Base-by-base conservation (phyloP, 2,329 filamentous ascomycete species). In the Aspergillus cejpii region DNA sequence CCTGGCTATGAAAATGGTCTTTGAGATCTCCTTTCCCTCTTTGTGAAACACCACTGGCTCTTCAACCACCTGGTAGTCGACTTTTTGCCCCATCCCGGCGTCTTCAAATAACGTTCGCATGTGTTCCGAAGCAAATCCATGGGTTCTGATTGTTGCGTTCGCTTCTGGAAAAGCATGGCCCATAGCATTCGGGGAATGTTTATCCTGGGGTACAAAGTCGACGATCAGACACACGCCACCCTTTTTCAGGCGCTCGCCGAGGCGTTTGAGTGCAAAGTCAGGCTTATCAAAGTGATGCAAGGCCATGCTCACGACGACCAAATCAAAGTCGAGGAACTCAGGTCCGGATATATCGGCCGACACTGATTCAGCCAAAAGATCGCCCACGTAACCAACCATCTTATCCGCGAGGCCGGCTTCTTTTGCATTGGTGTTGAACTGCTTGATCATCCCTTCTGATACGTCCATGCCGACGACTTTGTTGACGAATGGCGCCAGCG, bases 231-330 rank as follows among this genome's bases (percentile, higher is more conserved):
- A 68, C 1, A 81, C 77, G 8, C 85, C 85, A 3, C 83, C 83
- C 2, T 76, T 75, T 50, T 74, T 76, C 47, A 90, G 68, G 7
- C 84, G 75, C 58, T 78, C 71, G 3, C 73, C 78, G 27, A 90
- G 67, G 38, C 77, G 71, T 49, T 68, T 67, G 4, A 83, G 75
- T 0, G 81, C 79, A 23, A 81, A 66, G 1, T 69, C 71, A 3
- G 83, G 79, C 55, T 87, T 73, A 48, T 79, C 76, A 44, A 87
- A 83, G 61, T 87, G 83, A 62, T 85, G 82, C 51, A 83, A 76
- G 1, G 78, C 81, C 34, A 80, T 65, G 26, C 80, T 80, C 14
- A 85, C 76, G 33, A 74, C 75, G 5, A 78, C 78, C 27, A 84
- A 59, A 62, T 91, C 85, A 59, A 91, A 88, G 59, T 79, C 72